Conservation (phyloP, 2,329 filamentous ascomycete species). For the Corniculantispora saksenae region DNA sequence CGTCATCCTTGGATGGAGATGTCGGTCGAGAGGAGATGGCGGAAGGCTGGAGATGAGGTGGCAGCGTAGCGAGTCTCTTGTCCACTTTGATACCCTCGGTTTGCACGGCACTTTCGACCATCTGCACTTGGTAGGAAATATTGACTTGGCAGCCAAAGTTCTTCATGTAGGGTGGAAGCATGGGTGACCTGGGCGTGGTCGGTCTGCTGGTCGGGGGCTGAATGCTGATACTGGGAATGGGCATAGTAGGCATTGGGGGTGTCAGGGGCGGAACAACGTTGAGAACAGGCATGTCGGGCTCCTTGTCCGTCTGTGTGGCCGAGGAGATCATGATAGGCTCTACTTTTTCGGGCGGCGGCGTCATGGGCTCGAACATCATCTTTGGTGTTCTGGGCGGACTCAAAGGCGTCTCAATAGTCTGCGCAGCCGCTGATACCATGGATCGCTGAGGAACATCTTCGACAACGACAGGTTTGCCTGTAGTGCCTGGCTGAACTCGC, state of each 20-base stretch:
- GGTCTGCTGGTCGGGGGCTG: constrained; percentile 85
- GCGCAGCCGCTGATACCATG: constrained; percentile 67
- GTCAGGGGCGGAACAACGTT: constrained; percentile 29
- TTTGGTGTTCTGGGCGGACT: constrained; percentile 68
- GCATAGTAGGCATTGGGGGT: constrained; percentile 43
- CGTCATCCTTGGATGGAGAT: constrained; percentile 47
- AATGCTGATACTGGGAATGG: constrained; percentile 85
- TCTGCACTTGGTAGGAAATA: constrained; percentile 29
- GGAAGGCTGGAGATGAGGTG: constrained; percentile 77
- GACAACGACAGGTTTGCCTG: constrained; percentile 49
- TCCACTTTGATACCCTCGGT: constrained; percentile 91
- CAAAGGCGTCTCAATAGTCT: constrained; percentile 62
- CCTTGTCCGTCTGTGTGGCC: constrained; percentile 62
- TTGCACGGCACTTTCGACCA: constrained; percentile 58
- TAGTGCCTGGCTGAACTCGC: constrained; percentile 54
- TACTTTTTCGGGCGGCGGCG: constrained; percentile 41
- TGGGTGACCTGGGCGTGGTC: constrained; percentile 71
- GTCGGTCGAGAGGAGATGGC: constrained; percentile 64
- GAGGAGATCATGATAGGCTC: constrained; percentile 50
- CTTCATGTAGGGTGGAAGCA: constrained; percentile 79
- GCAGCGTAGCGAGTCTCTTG: constrained; percentile 71
- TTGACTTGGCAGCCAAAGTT: constrained; percentile 81
- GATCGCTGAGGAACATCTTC: constrained; percentile 43
- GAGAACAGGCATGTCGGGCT: constrained; percentile 19
- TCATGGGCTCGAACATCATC: constrained; percentile 44